Evolutionary conservation across 345 rosid genomes (phyloP), one percentile per base, ranked within the genome.

Genomic region (Mallotus nudiflorus): DNA sequence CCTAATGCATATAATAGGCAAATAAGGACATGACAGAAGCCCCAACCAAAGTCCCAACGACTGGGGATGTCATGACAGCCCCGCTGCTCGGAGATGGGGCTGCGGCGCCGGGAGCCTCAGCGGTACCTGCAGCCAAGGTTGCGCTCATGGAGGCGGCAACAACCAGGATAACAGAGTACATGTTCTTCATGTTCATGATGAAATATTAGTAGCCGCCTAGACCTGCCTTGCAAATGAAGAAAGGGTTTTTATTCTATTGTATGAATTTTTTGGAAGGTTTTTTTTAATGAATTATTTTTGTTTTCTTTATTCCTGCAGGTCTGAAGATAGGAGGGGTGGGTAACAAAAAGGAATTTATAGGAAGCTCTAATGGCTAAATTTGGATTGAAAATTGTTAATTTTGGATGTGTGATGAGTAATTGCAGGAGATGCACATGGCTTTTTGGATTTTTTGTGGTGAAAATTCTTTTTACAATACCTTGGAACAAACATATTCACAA

Each of bases 101-200:
- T 0, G 86, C 81, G 50, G 90, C 88, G 53, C 35, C 78, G 3
- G 75, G 65, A 8, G 44, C 71, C 10, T 73, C 85, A 1, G 68
- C 71, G 28, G 78, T 15, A 22, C 27, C 49, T 22, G 16, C 52
- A 25, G 96, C 96, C 83, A 85, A 52, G 76, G 68, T 88, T 4
- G 82, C 75, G 62, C 78, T 81, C 84, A 89, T 73, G 68, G 84
- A 80, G 78, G 89, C 87, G 3, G 91, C 91, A 0, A 77, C 87
- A 0, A 85, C 9, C 25, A 88, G 71, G 75, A 86, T 75, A 24
- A 84, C 90, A 12, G 71, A 83, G 63, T 83, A 78, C 77, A 90
- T 81, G 87, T 85, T 92, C 82, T 87, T 89, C 88, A 83, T 68
- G 67, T 80, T 93, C 95, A 92, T 92, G 80, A 53, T 68, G 75